Conservation (phyloP, 345 rosid species). For the Euphorbia lathyris region DNA sequence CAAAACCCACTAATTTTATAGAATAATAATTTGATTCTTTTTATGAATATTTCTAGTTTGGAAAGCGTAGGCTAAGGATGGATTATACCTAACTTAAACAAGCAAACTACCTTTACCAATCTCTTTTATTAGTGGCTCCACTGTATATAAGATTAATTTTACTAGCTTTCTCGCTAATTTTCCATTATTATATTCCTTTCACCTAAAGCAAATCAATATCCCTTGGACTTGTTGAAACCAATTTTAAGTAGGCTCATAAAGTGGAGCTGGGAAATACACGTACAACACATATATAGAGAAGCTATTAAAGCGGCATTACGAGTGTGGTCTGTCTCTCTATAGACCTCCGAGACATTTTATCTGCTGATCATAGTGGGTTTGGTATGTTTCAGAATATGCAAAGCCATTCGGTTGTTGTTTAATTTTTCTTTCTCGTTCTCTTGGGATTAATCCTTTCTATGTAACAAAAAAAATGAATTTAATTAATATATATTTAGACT, state of each 20-base stretch:
- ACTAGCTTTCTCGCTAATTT: neutral
- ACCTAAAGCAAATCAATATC: constrained; percentile 1
- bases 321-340: too few relatives aligned
- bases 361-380: too few relatives aligned
- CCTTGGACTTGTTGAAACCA: neutral
- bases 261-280: too few relatives aligned
- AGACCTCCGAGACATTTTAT: too few relatives aligned
- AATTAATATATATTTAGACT: too few relatives aligned
- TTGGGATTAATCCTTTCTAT: too few relatives aligned
- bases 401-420: too few relatives aligned
- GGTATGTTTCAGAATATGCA: too few relatives aligned
- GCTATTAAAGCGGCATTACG: too few relatives aligned
- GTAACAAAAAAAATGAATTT: too few relatives aligned
- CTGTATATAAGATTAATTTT: neutral
- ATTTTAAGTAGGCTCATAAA: constrained; percentile 9
- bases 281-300: too few relatives aligned
- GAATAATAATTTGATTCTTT: neutral
- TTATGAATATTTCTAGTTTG: neutral
- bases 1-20: constrained; percentile 8
- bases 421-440: too few relatives aligned
- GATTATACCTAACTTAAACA: constrained; percentile 13
- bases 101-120: neutral
- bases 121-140: neutral
- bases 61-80: constrained; percentile 13
- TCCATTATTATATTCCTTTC: neutral